phyloP scores from a whole-genome alignment of 2,329 filamentous ascomycete species.

The Colletotrichum musicola region DNA sequence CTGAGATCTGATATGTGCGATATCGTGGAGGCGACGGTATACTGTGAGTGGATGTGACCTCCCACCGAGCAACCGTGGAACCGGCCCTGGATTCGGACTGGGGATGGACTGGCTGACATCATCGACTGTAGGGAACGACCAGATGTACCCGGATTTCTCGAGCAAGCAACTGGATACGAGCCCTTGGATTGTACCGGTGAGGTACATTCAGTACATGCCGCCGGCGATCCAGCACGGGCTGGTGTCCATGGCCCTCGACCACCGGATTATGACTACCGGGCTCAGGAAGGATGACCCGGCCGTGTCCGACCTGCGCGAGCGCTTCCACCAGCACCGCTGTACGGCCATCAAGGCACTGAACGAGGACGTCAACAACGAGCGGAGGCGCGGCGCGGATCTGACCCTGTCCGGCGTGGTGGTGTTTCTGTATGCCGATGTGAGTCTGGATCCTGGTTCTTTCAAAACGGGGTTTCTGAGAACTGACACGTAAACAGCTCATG shows the following conservation, averaged over 20 bases:
- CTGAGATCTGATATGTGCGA: conserved; percentile 29
- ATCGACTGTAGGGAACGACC: conserved; percentile 22
- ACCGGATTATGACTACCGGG: conserved; percentile 41
- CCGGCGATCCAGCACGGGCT: conserved; percentile 33
- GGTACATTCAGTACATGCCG: conserved; percentile 10
- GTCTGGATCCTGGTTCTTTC: neutral
- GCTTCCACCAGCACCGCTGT: conserved; percentile 48
- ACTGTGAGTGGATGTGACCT: conserved; percentile 28
- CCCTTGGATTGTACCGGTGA: conserved; percentile 23
- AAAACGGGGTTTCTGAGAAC: neutral
- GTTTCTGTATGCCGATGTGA: conserved; percentile 29
- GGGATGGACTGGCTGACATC: neutral
- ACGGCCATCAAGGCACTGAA: conserved; percentile 48
- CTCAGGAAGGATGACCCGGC: conserved; percentile 27
- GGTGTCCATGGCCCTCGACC: conserved; percentile 49
- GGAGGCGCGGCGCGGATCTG: conserved; percentile 28
- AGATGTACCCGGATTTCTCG: conserved; percentile 12
- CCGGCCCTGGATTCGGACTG: neutral
- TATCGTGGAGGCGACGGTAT: conserved; percentile 29
- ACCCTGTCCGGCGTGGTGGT: conserved; percentile 25
- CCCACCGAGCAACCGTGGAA: too few species aligned
- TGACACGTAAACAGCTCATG: neutral
- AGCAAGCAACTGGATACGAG: conserved; percentile 21
- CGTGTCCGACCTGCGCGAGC: conserved; percentile 41
- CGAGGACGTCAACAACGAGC: conserved; percentile 42